Evolutionary conservation across 225 moss, liverwort and hornwort genomes (phyloP), one percentile per base, ranked within the genome.

Genomic region (Bryum argenteum): DNA sequence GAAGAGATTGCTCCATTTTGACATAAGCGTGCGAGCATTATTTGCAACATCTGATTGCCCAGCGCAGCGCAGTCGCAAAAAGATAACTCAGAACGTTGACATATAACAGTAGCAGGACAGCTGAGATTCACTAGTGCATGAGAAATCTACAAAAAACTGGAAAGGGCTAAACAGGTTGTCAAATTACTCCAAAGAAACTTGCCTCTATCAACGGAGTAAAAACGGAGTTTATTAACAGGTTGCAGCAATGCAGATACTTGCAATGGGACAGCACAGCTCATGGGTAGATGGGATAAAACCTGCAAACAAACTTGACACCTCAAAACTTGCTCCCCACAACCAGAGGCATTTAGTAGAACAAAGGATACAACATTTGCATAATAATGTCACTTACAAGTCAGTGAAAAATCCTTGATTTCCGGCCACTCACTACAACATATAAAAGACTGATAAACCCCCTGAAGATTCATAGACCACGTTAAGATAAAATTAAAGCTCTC

Each of bases 141-240:
- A 40, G 28, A 47, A 17, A 60, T 71, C 50, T 45, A 55, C 40
- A 17, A 47, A 11, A 41, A 56, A 63, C 10, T 52, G 39, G 21
- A 8, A 17, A 58, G 58, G 66, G 43, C 5, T 2, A 52, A n/a
- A 28, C 15, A 23, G 48, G 21, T 19, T 57, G 26, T 16, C 53
- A 24, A 9, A 72, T 54, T 61, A 54, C 19, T 63, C 2, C 51
- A 65, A n/a, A 65, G 41, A 54, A 40, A 62, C 64, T 80, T 70
- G 90, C 96, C 93, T 70, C 81, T 67, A 20, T 75, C 72, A 24
- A 57, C n/a, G n/a, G n/a, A 78, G 45, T 96, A 84, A 59, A 91
- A 91, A 51, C 96, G 93, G 56, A 96, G 90, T 79, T 91, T 96
- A 77, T 90, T 96, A 39, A 96, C 89, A 71, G 82, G 93, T 70